A percentile compares a stretch with the other conserved stretches of the same genome.
Conservation (phyloP, 1,284 basidiomycete genomes). For the Malassezia brasiliensis region DNA sequence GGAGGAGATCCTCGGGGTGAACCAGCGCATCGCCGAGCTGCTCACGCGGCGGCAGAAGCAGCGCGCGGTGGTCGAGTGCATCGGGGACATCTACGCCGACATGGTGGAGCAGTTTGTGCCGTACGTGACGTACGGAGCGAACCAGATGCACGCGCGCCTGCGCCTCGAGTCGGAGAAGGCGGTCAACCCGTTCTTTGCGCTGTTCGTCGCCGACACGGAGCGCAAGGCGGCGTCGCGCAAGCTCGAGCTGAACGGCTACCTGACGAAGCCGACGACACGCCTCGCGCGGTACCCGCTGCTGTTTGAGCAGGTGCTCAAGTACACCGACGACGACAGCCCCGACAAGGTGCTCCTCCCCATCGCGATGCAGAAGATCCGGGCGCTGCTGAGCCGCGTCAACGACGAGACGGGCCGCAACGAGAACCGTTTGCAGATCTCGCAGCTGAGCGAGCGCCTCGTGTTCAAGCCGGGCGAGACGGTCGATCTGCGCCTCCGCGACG, state of each 20-base stretch:
- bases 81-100: conserved; percentile 86
- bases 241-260: conserved; percentile 91
- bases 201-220: conserved; percentile 77
- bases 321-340: conserved; percentile 79
- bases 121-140: conserved; percentile 89
- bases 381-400: conserved; percentile 80
- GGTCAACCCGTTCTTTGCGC: conserved; percentile 81
- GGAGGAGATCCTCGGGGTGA: conserved; percentile 83
- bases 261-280: conserved; percentile 92
- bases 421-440: conserved; percentile 82
- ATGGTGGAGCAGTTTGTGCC: conserved; percentile 75
- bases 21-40: conserved; percentile 78
- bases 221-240: conserved; percentile 88
- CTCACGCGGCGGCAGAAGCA: conserved; percentile 90
- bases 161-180: conserved; percentile 98
- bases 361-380: conserved; percentile 68
- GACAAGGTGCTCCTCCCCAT: conserved; percentile 74
- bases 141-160: conserved; percentile 95
- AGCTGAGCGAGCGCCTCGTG: conserved; percentile 75
- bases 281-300: conserved; percentile 89
- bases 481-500: conserved; percentile 74
- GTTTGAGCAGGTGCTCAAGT: conserved; percentile 82
- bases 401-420: conserved; percentile 82
- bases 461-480: conserved; percentile 77
- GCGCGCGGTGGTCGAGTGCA: conserved; percentile 78